Evolutionary conservation across 768 basidiomycete genomes (phyloP).

Genomic region (Leccinum subtestaceum): DNA sequence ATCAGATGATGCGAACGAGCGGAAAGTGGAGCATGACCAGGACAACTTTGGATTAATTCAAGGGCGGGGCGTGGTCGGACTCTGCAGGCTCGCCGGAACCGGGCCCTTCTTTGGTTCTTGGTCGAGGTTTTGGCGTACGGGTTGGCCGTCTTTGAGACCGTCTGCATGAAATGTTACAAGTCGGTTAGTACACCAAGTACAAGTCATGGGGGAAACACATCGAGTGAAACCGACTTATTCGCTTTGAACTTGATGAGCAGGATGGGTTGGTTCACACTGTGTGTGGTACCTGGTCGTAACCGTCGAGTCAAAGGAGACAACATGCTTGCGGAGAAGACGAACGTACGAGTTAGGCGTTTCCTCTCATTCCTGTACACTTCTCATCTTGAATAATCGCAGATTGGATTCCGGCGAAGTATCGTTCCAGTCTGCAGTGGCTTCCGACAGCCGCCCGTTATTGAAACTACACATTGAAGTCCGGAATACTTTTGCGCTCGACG

Average conservation of each 20-base stretch:
- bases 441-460: conserved; percentile 74
- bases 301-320: conserved; percentile 1
- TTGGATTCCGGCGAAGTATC: no score
- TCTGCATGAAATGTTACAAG: conserved; percentile 34
- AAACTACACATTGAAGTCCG: conserved; percentile 89
- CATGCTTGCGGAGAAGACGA: not conserved
- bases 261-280: conserved; percentile 90
- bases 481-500: conserved; percentile 92
- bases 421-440: no score
- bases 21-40: conserved; percentile 89
- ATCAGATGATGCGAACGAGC: conserved; percentile 93
- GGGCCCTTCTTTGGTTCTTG: conserved; percentile 49
- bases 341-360: conserved; percentile 47
- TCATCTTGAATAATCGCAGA: no score
- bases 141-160: conserved; percentile 60
- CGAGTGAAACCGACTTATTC: conserved; percentile 90
- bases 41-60: conserved; percentile 91
- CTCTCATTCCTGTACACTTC: no score
- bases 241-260: conserved; percentile 97
- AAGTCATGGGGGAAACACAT: conserved; percentile 42
- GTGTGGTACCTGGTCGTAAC: conserved; percentile 62
- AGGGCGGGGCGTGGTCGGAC: conserved; percentile 40
- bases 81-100: conserved; percentile 17
- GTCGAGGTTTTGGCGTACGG: conserved; percentile 59
- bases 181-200: not conserved